Percentiles rank a stretch among this genome's conserved stretches.
phyloP scores from a whole-genome alignment of 2,329 filamentous ascomycete species.

The Apiospora malaysiana region DNA sequence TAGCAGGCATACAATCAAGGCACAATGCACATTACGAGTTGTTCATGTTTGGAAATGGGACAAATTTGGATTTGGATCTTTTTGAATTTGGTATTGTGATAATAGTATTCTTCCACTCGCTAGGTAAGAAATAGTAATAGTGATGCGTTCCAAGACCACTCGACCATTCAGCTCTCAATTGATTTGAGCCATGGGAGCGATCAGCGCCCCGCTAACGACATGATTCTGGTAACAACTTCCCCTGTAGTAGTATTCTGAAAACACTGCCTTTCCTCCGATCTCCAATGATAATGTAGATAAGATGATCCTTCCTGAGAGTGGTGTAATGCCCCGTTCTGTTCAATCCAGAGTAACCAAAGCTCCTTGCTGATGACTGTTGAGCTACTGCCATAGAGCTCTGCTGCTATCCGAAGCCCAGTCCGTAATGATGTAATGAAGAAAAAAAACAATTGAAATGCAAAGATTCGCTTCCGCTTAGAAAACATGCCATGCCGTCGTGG shows the following conservation, averaged over 20 bases:
- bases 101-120: background rate
- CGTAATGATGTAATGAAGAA: background rate
- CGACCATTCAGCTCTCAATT: background rate
- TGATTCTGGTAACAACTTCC: background rate
- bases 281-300: background rate
- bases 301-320: slow-evolving; percentile 2
- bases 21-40: background rate
- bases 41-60: background rate
- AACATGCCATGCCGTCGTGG: slow-evolving; percentile 21
- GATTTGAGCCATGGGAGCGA: slow-evolving; percentile 9
- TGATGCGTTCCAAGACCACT: slow-evolving; percentile 14
- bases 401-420: slow-evolving; percentile 11
- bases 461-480: slow-evolving; percentile 12
- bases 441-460: slow-evolving; percentile 8
- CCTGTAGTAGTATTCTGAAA: background rate
- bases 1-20: background rate
- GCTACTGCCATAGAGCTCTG: background rate
- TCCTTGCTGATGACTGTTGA: background rate
- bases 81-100: slow-evolving; percentile 3
- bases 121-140: background rate
- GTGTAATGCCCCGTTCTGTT: slow-evolving; percentile 15
- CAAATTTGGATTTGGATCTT: background rate
- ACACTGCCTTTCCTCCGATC: background rate
- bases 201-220: slow-evolving; percentile 4
- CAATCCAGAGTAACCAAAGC: slow-evolving; percentile 13